These are phyloP conservation scores for Peronospora belbahrii DNA, from an alignment of 352 stramenopile species.

Conservation along the genomic window DNA sequence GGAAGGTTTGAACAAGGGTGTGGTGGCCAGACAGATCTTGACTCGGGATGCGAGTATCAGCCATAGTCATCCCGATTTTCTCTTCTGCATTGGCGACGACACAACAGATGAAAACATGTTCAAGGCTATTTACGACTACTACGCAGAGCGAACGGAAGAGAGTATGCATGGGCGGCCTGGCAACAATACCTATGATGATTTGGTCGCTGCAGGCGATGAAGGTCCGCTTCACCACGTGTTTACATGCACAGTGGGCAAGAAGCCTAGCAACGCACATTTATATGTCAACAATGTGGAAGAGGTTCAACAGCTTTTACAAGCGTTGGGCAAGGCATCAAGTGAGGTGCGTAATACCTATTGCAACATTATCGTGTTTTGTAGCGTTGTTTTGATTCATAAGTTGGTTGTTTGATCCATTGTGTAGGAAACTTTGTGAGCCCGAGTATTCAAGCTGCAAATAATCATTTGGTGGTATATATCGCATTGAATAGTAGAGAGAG, in stretches of 20 bases:
- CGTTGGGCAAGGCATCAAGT: conserved; percentile 33
- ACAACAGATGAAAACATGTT: conserved; percentile 98
- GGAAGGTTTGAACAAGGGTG: conserved; percentile 92
- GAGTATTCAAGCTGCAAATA: not conserved
- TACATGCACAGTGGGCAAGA: conserved; percentile 90
- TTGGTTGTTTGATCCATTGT: not conserved
- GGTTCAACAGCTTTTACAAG: conserved; percentile 73
- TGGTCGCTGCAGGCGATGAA: conserved; percentile 27
- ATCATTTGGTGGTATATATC: conserved; percentile 1
- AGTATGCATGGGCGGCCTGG: conserved; percentile 50
- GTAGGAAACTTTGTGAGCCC: too few relatives aligned
- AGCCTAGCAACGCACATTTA: conserved; percentile 83
- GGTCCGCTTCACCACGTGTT: conserved; percentile 79
- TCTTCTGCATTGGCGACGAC: conserved; percentile 95
- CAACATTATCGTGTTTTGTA: too few relatives aligned
- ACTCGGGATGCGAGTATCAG: conserved; percentile 73
- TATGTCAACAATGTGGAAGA: conserved; percentile 88
- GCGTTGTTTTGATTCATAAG: too few relatives aligned
- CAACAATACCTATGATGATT: conserved; percentile 13
- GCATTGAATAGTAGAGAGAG: not conserved
- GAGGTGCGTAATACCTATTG: conserved; percentile 25
- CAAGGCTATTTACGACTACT: conserved; percentile 88
- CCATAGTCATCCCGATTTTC: conserved; percentile 88
- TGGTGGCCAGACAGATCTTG: conserved; percentile 94
- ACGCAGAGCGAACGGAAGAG: conserved; percentile 79